A percentile compares a stretch with the other conserved stretches of the same genome.
These are phyloP conservation scores for Cercospora sesami DNA, from an alignment of 2,329 filamentous ascomycete species.

Conservation along the genomic window DNA sequence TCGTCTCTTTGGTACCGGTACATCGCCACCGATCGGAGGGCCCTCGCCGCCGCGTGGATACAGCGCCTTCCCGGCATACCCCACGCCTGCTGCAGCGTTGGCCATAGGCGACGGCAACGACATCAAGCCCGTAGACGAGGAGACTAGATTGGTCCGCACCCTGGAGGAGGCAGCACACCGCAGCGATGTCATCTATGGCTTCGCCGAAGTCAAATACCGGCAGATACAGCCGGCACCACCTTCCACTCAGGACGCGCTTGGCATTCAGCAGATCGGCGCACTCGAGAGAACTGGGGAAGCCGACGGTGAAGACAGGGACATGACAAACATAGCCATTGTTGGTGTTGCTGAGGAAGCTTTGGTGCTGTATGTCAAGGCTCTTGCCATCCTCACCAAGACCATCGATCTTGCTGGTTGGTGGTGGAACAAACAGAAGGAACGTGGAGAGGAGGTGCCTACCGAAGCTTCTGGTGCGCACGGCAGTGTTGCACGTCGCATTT, in stretches of 20 bases:
- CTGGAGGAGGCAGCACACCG: constrained; percentile 91
- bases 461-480: constrained; percentile 31
- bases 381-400: constrained; percentile 84
- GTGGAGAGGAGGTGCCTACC: constrained; percentile 58
- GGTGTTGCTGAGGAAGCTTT: constrained; percentile 89
- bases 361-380: constrained; percentile 92
- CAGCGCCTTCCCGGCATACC: constrained; percentile 81
- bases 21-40: constrained; percentile 63
- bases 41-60: constrained; percentile 74
- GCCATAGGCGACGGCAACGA: constrained; percentile 60
- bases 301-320: constrained; percentile 68
- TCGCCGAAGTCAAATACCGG: constrained; percentile 97
- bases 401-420: constrained; percentile 93
- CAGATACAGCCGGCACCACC: constrained; percentile 89
- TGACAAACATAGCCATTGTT: constrained; percentile 83
- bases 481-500: constrained; percentile 61
- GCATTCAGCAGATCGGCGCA: constrained; percentile 56
- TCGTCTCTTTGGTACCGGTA: constrained; percentile 66
- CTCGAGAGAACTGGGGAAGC: constrained; percentile 55
- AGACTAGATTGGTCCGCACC: constrained; percentile 71
- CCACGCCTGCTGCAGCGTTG: constrained; percentile 66
- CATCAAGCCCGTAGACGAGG: constrained; percentile 70
- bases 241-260: constrained; percentile 67
- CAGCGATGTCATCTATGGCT: constrained; percentile 94
- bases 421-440: constrained; percentile 60